These are phyloP conservation scores for Phytophthora litchii DNA, from an alignment of 352 stramenopile genomes.

Conservation along the genomic window DNA sequence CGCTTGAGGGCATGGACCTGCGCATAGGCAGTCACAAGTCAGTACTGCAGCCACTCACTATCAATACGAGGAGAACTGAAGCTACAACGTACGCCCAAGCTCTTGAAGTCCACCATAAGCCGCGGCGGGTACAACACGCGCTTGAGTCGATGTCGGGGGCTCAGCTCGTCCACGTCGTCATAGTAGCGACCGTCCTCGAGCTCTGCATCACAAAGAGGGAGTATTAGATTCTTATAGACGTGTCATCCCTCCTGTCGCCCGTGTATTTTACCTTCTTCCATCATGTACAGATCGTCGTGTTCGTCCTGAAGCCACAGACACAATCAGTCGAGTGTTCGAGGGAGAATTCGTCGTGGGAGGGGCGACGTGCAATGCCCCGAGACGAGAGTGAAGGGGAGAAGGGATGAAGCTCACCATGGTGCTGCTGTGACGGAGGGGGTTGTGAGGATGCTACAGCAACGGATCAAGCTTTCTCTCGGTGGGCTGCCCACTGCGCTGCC, in stretches of 20 bases:
- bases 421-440: conserved; percentile 6
- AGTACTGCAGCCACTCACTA: neutral
- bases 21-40: conserved; percentile 5
- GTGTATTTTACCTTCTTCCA: conserved; percentile 44
- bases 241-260: neutral
- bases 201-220: conserved; percentile 25
- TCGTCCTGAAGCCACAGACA: conserved; percentile 39
- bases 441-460: neutral
- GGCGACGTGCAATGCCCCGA: neutral
- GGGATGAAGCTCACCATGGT: conserved; percentile 22
- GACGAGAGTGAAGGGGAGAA: neutral
- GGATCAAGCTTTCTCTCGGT: conserved; percentile 1
- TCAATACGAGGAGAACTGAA: neutral
- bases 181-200: conserved; percentile 38
- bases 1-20: conserved; percentile 77
- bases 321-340: conserved; percentile 10
- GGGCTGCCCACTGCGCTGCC: conserved; percentile 20
- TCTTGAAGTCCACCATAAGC: conserved; percentile 88
- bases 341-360: neutral
- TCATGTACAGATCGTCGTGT: conserved; percentile 48
- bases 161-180: conserved; percentile 34
- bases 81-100: conserved; percentile 57
- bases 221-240: neutral
- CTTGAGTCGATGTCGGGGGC: conserved; percentile 47
- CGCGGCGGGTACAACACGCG: conserved; percentile 70